Conservation (phyloP, 176 grass and related monocot species). For the Elymus sibiricus region DNA sequence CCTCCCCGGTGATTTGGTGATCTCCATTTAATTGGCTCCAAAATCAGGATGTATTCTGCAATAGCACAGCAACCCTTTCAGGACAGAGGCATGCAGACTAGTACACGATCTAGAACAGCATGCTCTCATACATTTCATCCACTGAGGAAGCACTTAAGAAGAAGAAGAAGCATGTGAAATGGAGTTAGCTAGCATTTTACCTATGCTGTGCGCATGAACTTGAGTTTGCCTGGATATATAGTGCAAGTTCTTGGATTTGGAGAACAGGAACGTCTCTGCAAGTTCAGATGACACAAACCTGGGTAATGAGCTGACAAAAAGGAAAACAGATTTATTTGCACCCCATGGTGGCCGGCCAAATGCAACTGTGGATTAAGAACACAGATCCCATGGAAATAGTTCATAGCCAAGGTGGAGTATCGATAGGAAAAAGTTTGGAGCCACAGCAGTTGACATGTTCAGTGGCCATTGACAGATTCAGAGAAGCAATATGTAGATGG, state of each 20-base stretch:
- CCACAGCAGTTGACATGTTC: background rate
- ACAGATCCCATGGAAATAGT: background rate
- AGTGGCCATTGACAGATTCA: background rate
- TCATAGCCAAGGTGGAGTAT: background rate
- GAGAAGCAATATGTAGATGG: background rate
- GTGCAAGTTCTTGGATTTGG: background rate
- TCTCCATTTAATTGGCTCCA: conserved; percentile 5
- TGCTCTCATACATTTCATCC: background rate
- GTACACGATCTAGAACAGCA: background rate
- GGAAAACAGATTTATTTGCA: background rate
- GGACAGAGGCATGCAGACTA: background rate
- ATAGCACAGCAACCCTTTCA: background rate
- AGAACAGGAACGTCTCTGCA: background rate
- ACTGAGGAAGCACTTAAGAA: background rate
- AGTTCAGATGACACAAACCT: background rate
- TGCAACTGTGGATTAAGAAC: background rate
- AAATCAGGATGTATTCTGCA: background rate
- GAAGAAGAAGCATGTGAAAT: background rate
- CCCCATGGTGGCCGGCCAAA: background rate
- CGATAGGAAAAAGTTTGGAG: background rate
- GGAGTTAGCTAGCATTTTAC: background rate
- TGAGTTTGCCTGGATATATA: background rate
- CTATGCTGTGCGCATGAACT: background rate
- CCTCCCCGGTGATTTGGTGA: background rate
- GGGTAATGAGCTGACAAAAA: background rate